Evolutionary conservation across 352 stramenopile species (phyloP), one percentile per base, ranked within the genome.

Genomic region (Blastocystis hominis): DNA sequence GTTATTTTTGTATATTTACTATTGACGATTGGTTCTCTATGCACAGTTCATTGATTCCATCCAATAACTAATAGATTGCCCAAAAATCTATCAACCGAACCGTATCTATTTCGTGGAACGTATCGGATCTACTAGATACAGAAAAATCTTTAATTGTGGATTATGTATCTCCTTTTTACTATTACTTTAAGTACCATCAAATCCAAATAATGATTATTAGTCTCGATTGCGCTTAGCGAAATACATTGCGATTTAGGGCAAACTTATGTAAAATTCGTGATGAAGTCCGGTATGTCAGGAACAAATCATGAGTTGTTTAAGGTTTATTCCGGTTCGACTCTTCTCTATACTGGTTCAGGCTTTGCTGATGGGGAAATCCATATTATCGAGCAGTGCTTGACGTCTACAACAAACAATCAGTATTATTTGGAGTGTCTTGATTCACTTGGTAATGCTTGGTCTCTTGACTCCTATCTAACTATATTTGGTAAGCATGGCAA

Each of bases 401-500:
- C 64, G 0, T 6, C 20, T 13, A 24, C 64, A 15, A 76, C 64
- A 50, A 76, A 76, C 38, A 50, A 53, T 34, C 64, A 76, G 44
- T 80, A 80, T 63, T 47, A 42, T 80, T 36, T 80, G 4, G 50
- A 44, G 40, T 64, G 62, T 40, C 17, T 61, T 6, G 70, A 80
- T 40, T 42, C 1, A 24, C 10, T 3, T 0, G 15, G 38, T 56
- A n/a, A 61, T 62, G 20, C 6, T 24, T 80, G 70, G 70, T 0
- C 40, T 4, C 6, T 44, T 40, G 42, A 30, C 46, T 36, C 70
- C 36, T 80, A 30, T 10, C 3, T 64, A n/a, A 38, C 24, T 17
- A 62, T 80, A n/a, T 6, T 47, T 46, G 46, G 70, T 80, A 34
- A 44, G 3, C 38, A 80, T 2, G 70, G 70, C 3, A 80, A 80